These are phyloP conservation scores for Neofusicoccum sp. DNA, from an alignment of 2,329 filamentous ascomycete genomes.

Conservation along the genomic window DNA sequence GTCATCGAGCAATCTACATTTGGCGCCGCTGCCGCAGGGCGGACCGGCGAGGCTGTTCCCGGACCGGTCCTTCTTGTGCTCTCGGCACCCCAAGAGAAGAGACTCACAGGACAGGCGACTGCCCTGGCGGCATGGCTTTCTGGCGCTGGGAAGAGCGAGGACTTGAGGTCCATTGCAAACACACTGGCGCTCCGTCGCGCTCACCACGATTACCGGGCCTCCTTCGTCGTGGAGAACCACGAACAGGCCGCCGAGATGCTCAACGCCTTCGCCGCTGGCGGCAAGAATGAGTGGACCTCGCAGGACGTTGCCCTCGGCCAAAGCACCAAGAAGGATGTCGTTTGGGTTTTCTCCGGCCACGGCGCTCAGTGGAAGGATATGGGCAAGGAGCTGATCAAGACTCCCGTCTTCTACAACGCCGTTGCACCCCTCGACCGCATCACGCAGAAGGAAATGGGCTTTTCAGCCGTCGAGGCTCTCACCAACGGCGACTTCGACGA, in stretches of 20 bases:
- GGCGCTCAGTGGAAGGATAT: constrained; percentile 45
- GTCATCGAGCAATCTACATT: constrained; percentile 36
- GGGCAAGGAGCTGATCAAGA: constrained; percentile 36
- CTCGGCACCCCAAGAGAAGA: constrained; percentile 34
- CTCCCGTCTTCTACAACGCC: constrained; percentile 26
- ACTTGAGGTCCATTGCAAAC: constrained; percentile 25
- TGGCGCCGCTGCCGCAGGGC: background rate
- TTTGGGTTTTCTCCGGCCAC: constrained; percentile 46
- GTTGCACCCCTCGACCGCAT: constrained; percentile 28
- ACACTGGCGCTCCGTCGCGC: constrained; percentile 32
- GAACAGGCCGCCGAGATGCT: constrained; percentile 26
- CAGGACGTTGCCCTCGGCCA: constrained; percentile 10
- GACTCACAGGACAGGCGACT: constrained; percentile 26
- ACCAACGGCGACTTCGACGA: constrained; percentile 24
- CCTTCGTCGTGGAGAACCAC: constrained; percentile 26
- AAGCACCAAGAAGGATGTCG: constrained; percentile 23
- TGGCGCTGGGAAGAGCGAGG: background rate
- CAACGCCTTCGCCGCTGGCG: constrained; percentile 21
- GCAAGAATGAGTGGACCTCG: background rate
- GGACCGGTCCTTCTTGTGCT: constrained; percentile 23
- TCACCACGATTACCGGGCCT: constrained; percentile 32
- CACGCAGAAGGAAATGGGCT: constrained; percentile 23
- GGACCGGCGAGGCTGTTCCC: background rate
- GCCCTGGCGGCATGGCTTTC: constrained; percentile 27
- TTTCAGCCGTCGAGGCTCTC: constrained; percentile 22